These are phyloP conservation scores for Candida lessepsii DNA, from an alignment of 805 yeast species.

Conservation along the genomic window DNA sequence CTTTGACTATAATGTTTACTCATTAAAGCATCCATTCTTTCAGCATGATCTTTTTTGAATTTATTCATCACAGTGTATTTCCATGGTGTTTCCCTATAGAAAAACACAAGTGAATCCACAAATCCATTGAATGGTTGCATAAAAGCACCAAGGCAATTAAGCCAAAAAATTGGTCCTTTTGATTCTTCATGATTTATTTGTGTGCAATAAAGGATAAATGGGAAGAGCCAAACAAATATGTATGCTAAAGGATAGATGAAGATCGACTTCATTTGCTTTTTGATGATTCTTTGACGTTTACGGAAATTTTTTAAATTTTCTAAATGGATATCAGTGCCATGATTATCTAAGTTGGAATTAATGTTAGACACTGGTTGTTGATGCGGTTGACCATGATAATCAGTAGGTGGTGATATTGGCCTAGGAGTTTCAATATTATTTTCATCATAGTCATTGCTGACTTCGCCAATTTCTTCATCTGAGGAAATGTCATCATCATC, in stretches of 20 bases:
- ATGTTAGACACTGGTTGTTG: neutral
- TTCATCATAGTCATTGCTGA: conserved; percentile 21
- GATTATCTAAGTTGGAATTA: conserved; percentile 5
- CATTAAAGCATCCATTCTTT: conserved; percentile 25
- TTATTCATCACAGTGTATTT: conserved; percentile 41
- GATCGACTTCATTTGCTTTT: conserved; percentile 74
- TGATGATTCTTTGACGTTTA: conserved; percentile 61
- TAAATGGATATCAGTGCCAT: conserved; percentile 44
- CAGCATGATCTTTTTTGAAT: conserved; percentile 34
- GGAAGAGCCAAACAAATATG: conserved; percentile 77
- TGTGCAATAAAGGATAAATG: conserved; percentile 64
- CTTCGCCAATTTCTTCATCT: conserved; percentile 19
- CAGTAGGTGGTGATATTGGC: neutral
- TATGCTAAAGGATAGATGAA: conserved; percentile 85
- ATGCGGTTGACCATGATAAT: conserved; percentile 1
- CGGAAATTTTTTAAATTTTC: conserved; percentile 63
- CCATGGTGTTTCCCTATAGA: conserved; percentile 83
- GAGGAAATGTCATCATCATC: conserved; percentile 22
- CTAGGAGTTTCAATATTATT: conserved; percentile 8
- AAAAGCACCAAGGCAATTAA: conserved; percentile 65
- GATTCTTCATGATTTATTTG: conserved; percentile 47
- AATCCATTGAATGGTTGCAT: conserved; percentile 80
- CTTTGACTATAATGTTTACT: conserved; percentile 10
- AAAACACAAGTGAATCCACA: conserved; percentile 73
- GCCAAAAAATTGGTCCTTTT: conserved; percentile 59